Base-by-base conservation (phyloP, 192 early-diverging fungal species). In the Paraglomus occultum region DNA sequence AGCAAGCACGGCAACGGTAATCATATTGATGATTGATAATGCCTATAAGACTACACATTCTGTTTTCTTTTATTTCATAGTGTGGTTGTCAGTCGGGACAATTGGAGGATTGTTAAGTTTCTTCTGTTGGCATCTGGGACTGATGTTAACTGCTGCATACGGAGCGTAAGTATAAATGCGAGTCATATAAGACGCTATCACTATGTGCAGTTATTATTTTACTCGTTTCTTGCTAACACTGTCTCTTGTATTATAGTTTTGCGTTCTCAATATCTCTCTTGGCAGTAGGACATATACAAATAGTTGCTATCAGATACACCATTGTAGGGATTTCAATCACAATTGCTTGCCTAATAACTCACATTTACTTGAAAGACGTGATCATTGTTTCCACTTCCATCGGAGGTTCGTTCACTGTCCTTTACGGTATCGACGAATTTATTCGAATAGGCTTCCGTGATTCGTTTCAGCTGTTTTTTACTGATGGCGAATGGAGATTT, bases 351-450 rank as follows among this genome's bases (percentile, higher is more conserved):
- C 31, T 31, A 73, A 70, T 31, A 44, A 73, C 14, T 73, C 73
- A 0, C 39, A 76, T 44, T 58, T 54, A 10, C 76, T 73, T 55
- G 77, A 79, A 42, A 66, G 74, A 5, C 22, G 50, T 8, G 68
- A 74, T 79, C 17, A 76, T 76, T 55, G 0, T 79, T 4, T 71
- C 77, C 8, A 79, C 77, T 5, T 79, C 77, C 2, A 7, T 76
- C 17, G 77, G 66, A 2, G 77, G 77, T 20, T 71, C 77, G 0
- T 79, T 76, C 53, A 67, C 63, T 7, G 64, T 76, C 10, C 73
- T 79, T 71, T 79, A 71, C 68, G 77, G 77, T 45, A 38, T 79
- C 2, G 77, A 79, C 46, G 73, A 73, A 72, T 79, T 79, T 71
- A 72, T 73, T 6, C 72, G 73, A 45, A 61, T 64, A 31, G 64